These are phyloP conservation scores for Dacryopinax spathularia DNA, from an alignment of 768 basidiomycete species.

Conservation along the genomic window DNA sequence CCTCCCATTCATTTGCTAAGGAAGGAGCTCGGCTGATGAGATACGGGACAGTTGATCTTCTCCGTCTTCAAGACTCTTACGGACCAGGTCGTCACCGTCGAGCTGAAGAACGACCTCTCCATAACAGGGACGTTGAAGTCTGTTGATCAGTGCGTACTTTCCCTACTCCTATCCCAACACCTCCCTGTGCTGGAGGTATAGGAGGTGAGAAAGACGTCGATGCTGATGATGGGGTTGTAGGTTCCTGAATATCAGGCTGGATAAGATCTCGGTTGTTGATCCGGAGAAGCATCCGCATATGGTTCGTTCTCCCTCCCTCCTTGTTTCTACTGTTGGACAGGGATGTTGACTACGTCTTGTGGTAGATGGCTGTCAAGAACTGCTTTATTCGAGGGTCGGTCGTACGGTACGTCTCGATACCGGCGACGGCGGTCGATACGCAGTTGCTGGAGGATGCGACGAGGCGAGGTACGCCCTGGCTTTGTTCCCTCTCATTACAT, in stretches of 20 bases:
- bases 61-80: constrained; percentile 99
- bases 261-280: constrained; percentile 84
- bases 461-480: constrained; percentile 54
- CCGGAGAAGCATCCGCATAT: constrained; percentile 93
- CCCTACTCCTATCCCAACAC: not conserved
- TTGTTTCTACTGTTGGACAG: not conserved
- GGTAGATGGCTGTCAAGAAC: constrained; percentile 94
- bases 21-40: not conserved
- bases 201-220: constrained; percentile 5
- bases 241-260: constrained; percentile 90
- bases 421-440: constrained; percentile 85
- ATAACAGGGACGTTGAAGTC: constrained; percentile 93
- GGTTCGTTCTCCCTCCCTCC: constrained; percentile 42
- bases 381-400: constrained; percentile 98
- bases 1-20: not conserved
- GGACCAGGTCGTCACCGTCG: constrained; percentile 90
- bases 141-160: constrained; percentile 74
- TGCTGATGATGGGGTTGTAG: constrained; percentile 26
- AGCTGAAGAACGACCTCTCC: constrained; percentile 96
- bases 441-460: constrained; percentile 94
- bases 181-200: not conserved
- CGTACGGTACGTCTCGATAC: constrained; percentile 91
- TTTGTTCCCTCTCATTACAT: not conserved
- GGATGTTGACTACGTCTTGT: not conserved
- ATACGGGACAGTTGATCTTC: constrained; percentile 57